Conservation (phyloP, 2,329 filamentous ascomycete genomes). For the Dactylella cylindrospora region DNA sequence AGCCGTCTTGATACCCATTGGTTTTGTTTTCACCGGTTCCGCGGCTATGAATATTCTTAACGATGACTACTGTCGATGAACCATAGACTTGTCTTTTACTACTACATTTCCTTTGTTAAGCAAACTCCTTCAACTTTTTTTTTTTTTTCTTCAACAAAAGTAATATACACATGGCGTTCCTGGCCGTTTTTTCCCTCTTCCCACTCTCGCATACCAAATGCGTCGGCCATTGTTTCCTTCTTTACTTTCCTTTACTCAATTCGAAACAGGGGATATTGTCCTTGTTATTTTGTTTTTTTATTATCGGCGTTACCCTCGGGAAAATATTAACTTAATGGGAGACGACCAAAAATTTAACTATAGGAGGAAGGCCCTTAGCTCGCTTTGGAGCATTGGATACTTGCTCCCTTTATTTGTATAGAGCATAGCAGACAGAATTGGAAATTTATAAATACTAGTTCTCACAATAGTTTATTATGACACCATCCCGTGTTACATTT, state of each 20-base stretch:
- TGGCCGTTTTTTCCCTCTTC: neutral
- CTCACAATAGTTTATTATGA: too few species aligned
- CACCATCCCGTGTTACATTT: too few species aligned
- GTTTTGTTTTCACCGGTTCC: conserved; percentile 44
- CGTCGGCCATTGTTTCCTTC: neutral
- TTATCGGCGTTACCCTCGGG: too few species aligned
- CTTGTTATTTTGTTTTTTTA: too few species aligned
- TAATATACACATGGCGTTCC: neutral
- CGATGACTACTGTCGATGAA: conserved; percentile 45
- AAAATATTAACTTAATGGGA: too few species aligned
- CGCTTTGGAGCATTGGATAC: too few species aligned
- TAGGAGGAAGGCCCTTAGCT: too few species aligned
- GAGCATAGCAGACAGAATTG: too few species aligned
- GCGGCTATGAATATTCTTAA: conserved; percentile 40
- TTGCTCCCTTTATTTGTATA: too few species aligned
- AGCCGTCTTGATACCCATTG: conserved; percentile 43
- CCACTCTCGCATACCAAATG: neutral
- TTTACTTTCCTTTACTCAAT: neutral
- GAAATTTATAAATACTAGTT: too few species aligned
- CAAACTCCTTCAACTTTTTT: conserved; percentile 46
- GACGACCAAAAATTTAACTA: too few species aligned
- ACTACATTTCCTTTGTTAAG: conserved; percentile 38
- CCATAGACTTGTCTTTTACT: conserved; percentile 30
- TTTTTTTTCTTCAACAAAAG: conserved; percentile 13
- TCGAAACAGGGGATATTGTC: too few species aligned